Percentiles rank a stretch among this genome's conserved stretches.
Conservation (phyloP, 179 eudicot species). For the Silene vulgaris region DNA sequence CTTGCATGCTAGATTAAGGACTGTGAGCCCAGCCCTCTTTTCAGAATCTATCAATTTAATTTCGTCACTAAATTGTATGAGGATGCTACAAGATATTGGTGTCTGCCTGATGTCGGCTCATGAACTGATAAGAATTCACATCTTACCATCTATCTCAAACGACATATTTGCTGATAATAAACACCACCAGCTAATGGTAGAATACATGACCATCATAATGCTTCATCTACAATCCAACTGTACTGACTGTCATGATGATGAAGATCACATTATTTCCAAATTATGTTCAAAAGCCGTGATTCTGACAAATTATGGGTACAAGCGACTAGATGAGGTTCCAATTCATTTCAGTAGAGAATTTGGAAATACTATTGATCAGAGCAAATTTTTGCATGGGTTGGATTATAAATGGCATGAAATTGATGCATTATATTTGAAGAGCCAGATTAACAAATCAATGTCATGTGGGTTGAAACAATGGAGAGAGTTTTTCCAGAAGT, state of each 20-base stretch:
- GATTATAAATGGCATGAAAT: constrained; percentile 69
- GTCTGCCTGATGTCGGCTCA: constrained; percentile 67
- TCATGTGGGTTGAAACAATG: constrained; percentile 55
- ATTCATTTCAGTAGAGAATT: constrained; percentile 65
- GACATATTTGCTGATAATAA: constrained; percentile 9
- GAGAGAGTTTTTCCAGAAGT: constrained; percentile 62
- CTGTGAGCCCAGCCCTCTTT: constrained; percentile 57
- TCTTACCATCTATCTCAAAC: constrained; percentile 62
- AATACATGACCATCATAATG: constrained; percentile 32
- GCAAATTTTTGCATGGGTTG: constrained; percentile 42
- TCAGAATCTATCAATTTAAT: constrained; percentile 36
- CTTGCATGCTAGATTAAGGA: constrained; percentile 56
- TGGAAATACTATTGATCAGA: constrained; percentile 57
- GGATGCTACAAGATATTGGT: constrained; percentile 68
- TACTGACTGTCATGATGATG: constrained; percentile 45
- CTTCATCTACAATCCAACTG: constrained; percentile 2
- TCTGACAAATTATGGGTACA: constrained; percentile 68
- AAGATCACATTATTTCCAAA: constrained; percentile 46
- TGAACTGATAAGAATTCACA: constrained; percentile 65
- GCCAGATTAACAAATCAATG: constrained; percentile 42
- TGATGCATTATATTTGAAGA: constrained; percentile 51
- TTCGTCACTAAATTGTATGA: constrained; percentile 32
- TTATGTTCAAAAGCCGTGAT: constrained; percentile 53
- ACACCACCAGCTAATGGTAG: constrained; percentile 46
- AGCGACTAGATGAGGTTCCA: constrained; percentile 50